A percentile compares a stretch with the other conserved stretches of the same genome.
These are phyloP conservation scores for Pseudoneurospora amorphoporcata DNA, from an alignment of 495 filamentous ascomycete species.

Conservation along the genomic window DNA sequence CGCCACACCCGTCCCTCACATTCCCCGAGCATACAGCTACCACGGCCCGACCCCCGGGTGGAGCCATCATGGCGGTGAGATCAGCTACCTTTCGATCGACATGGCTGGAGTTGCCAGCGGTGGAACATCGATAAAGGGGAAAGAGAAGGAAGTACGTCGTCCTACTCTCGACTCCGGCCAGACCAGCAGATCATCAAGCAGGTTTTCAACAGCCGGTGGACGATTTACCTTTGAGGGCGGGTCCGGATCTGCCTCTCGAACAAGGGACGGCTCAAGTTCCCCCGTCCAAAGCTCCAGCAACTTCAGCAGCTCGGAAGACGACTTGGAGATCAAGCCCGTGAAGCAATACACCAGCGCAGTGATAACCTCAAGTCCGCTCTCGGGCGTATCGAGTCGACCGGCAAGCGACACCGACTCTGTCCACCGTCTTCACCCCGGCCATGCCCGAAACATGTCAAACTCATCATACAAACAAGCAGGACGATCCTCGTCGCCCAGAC, in stretches of 20 bases:
- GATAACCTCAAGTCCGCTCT: background rate
- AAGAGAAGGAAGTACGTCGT: slow-evolving; percentile 27
- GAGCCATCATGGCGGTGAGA: slow-evolving; percentile 11
- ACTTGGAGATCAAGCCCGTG: slow-evolving; percentile 23
- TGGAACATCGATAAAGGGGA: slow-evolving; percentile 3
- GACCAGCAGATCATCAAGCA: slow-evolving; percentile 22
- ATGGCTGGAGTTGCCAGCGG: background rate
- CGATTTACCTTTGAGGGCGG: slow-evolving; percentile 4
- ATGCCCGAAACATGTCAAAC: slow-evolving; percentile 20
- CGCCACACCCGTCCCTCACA: slow-evolving; percentile 29
- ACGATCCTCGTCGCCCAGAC: background rate
- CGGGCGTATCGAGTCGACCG: slow-evolving; percentile 1
- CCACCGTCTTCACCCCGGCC: slow-evolving; percentile 22
- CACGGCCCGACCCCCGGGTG: slow-evolving; percentile 25
- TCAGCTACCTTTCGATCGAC: slow-evolving; percentile 14
- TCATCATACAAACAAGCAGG: slow-evolving; percentile 2
- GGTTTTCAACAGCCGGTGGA: slow-evolving; percentile 4
- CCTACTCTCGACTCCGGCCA: slow-evolving; percentile 13
- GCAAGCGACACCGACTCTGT: slow-evolving; percentile 11
- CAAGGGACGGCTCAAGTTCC: slow-evolving; percentile 3
- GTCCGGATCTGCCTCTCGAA: background rate
- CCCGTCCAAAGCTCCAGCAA: slow-evolving; percentile 21
- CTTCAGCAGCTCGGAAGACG: slow-evolving; percentile 26
- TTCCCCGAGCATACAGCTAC: slow-evolving; percentile 35
- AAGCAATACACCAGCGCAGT: slow-evolving; percentile 2